phyloP scores from a whole-genome alignment of 2,329 filamentous ascomycete genomes.

The Colletotrichum trifolii region DNA sequence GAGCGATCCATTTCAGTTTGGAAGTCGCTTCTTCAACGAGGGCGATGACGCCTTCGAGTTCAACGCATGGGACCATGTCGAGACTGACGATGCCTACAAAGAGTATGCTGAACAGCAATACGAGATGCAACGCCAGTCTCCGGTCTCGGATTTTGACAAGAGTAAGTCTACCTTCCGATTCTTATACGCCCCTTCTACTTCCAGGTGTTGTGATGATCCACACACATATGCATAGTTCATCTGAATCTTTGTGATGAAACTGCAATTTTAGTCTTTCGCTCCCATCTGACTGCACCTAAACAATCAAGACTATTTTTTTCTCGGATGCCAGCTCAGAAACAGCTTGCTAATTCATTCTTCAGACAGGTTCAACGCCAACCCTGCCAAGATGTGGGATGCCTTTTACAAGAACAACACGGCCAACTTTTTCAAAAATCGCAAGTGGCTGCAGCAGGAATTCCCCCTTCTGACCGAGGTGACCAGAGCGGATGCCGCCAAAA shows the following conservation, averaged over 20 bases:
- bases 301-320: slow-evolving; percentile 23
- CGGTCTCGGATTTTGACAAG: slow-evolving; percentile 94
- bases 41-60: slow-evolving; percentile 94
- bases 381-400: slow-evolving; percentile 96
- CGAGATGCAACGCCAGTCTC: slow-evolving; percentile 83
- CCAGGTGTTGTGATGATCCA: slow-evolving; percentile 42
- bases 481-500: slow-evolving; percentile 73
- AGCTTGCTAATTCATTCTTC: slow-evolving; percentile 52
- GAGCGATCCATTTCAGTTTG: slow-evolving; percentile 94
- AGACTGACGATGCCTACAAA: slow-evolving; percentile 89
- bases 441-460: slow-evolving; percentile 97
- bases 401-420: slow-evolving; percentile 98
- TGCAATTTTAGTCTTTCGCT: slow-evolving; percentile 75
- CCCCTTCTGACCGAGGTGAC: slow-evolving; percentile 85
- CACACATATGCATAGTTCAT: slow-evolving; percentile 67
- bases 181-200: slow-evolving; percentile 23
- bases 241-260: slow-evolving; percentile 67
- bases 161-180: slow-evolving; percentile 59
- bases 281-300: slow-evolving; percentile 70
- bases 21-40: slow-evolving; percentile 84
- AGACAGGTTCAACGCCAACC: slow-evolving; percentile 88
- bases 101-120: slow-evolving; percentile 88
- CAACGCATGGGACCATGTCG: slow-evolving; percentile 99
- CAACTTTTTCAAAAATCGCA: slow-evolving; percentile 99
- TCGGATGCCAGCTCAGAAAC: slow-evolving; percentile 27